Base-by-base conservation (phyloP, 768 basidiomycete genomes). In the Tricholoma hemisulphureum region DNA sequence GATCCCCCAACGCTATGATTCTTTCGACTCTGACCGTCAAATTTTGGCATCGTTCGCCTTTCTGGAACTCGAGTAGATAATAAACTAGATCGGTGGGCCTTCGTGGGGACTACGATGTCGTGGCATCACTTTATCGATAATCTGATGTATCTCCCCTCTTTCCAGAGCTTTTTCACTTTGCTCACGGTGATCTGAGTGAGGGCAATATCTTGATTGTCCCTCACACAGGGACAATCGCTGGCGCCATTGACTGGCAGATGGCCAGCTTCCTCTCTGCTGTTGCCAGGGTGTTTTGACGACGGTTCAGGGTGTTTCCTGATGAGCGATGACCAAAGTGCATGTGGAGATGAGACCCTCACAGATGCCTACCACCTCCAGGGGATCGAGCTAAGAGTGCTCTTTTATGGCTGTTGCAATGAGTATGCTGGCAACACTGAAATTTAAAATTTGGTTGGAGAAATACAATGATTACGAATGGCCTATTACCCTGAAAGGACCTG, bases 371-470 rank as follows among this genome's bases (percentile, higher is more conserved):
- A 54, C 20, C 37, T 20, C 16, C 34, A 55, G 13, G 54, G 54
- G 8, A 32, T 55, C 13, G 54, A 55, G 37, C 54, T 55, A 24
- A 41, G 54, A 55, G 54, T 39, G 8, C 13, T 55, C 28, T 55
- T 55, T 26, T 45, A 55, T 41, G 37, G 5, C 32, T 41, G 32
- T 37, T 55, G 54, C 39, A 26, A 55, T 20, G 23, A 26, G 39
- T 24, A 26, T n/a, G 14, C 54, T n/a, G 37, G 54, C 24, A 55
- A 55, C n/a, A 41, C 54, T n/a, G 43, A 29, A 20, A 26, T 55
- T n/a, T 32, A n/a, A n/a, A n/a, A n/a, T n/a, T n/a, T 55, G 43
- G 54, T 46, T 48, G 29, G 24, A 35, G 39, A 45, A 45, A 43
- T 55, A 46, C 43, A 43, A 55, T 14, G 16, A 60, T 39, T n/a